These are phyloP conservation scores for Boechera divaricarpa DNA, from an alignment of 345 rosid species.

Conservation along the genomic window DNA sequence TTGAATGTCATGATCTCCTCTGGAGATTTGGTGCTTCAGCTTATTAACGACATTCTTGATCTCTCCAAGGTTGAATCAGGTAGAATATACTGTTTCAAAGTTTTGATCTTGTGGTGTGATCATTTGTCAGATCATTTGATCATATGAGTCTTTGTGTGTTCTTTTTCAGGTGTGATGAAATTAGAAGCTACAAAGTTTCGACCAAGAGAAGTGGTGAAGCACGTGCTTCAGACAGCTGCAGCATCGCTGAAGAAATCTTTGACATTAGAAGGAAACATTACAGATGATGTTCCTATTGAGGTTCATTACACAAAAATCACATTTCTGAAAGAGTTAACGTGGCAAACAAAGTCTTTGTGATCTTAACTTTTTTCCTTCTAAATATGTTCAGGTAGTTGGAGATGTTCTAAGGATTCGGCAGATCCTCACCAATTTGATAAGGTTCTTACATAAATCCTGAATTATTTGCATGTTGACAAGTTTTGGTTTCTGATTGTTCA, in stretches of 20 bases:
- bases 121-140: conserved; percentile 20
- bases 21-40: conserved; percentile 94
- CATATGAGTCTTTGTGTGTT: not conserved
- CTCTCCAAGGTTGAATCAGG: conserved; percentile 99
- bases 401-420: conserved; percentile 96
- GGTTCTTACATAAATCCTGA: conserved; percentile 51
- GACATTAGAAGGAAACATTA: conserved; percentile 80
- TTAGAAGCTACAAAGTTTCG: conserved; percentile 93
- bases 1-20: conserved; percentile 95
- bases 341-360: not conserved
- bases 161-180: conserved; percentile 74
- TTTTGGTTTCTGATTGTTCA: not conserved
- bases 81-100: conserved; percentile 6
- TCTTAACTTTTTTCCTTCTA: not conserved
- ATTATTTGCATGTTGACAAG: not conserved
- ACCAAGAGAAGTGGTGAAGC: conserved; percentile 92
- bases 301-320: conserved; percentile 42
- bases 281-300: conserved; percentile 92
- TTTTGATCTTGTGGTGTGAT: not conserved
- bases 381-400: conserved; percentile 72
- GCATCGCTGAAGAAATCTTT: conserved; percentile 82
- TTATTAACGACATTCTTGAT: conserved; percentile 93
- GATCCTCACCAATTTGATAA: conserved; percentile 93
- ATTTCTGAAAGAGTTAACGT: not conserved
- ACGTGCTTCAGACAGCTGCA: conserved; percentile 95